Evolutionary conservation across 2,329 filamentous ascomycete species (phyloP).

Genomic region (Graphilbum fragrans): DNA sequence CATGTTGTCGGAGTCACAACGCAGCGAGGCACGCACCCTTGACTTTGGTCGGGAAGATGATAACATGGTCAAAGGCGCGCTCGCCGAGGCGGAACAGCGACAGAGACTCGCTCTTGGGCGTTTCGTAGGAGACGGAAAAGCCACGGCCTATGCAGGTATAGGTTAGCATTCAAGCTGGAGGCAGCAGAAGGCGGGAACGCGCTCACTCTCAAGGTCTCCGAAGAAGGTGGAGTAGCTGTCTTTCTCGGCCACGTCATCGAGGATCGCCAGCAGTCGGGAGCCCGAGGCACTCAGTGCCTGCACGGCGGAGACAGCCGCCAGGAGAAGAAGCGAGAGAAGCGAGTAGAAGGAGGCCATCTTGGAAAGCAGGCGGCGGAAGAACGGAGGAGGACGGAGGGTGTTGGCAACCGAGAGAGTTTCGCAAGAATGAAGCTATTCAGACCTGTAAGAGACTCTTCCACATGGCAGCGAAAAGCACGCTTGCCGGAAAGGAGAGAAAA

Average conservation of each 20-base stretch:
- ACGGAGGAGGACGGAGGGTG: conserved; percentile 1
- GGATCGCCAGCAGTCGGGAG: conserved; percentile 68
- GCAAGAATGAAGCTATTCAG: too few species aligned
- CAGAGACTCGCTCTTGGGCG: conserved; percentile 67
- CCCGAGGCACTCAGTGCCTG: conserved; percentile 71
- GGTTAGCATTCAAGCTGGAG: conserved; percentile 10
- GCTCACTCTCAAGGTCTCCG: conserved; percentile 51
- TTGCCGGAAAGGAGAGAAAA: not conserved
- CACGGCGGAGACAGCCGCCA: conserved; percentile 53
- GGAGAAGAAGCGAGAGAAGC: conserved; percentile 55
- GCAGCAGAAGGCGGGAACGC: not conserved
- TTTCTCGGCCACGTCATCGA: conserved; percentile 75
- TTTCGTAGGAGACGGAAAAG: conserved; percentile 69
- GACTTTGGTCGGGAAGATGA: conserved; percentile 78
- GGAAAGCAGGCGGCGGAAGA: conserved; percentile 9
- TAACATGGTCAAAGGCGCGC: conserved; percentile 78
- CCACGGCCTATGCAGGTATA: conserved; percentile 64
- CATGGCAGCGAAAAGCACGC: not conserved
- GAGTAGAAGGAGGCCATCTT: conserved; percentile 52
- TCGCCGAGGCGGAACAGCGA: conserved; percentile 78
- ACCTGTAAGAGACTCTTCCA: not conserved
- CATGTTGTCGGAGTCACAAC: not conserved
- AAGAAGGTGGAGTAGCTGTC: conserved; percentile 73
- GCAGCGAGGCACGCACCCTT: conserved; percentile 49
- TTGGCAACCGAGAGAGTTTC: not conserved